Evolutionary conservation across 2,329 filamentous ascomycete genomes (phyloP).

Genomic region (Penicillium carneum): DNA sequence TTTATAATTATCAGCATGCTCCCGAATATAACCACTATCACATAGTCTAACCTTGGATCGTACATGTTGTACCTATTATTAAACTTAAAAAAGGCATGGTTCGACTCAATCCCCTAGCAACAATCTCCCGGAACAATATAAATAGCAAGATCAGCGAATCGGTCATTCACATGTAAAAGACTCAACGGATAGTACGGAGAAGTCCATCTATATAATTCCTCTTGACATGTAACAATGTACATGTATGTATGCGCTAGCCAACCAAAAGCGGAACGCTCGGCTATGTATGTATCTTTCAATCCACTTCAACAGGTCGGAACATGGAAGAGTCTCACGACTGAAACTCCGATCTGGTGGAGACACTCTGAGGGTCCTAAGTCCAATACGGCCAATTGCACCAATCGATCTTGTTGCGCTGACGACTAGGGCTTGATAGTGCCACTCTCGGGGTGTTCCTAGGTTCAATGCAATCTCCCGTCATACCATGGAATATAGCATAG

Average conservation of each 20-base stretch:
- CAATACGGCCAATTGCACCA: constrained; percentile 1
- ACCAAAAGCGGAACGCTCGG: not conserved
- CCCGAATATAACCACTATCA: not conserved
- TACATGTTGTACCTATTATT: not conserved
- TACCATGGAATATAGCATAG: too few species aligned
- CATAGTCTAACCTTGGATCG: not conserved
- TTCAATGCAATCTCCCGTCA: not conserved
- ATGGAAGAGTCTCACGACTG: not conserved
- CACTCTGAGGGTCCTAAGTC: not conserved
- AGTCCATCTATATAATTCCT: not conserved
- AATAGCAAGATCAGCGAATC: not conserved
- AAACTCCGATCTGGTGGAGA: constrained; percentile 11
- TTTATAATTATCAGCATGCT: not conserved
- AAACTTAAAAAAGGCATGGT: not conserved
- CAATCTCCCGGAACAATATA: constrained; percentile 6
- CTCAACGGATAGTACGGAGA: not conserved
- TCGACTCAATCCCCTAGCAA: not conserved
- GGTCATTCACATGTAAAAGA: not conserved
- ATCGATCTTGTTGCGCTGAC: not conserved
- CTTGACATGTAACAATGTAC: not conserved
- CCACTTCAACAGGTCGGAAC: not conserved
- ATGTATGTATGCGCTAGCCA: not conserved
- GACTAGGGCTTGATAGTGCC: not conserved
- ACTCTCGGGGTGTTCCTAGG: not conserved
- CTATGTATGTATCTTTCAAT: not conserved